phyloP scores from a whole-genome alignment of 495 filamentous ascomycete species.

The Astrothelium subdiscretum region DNA sequence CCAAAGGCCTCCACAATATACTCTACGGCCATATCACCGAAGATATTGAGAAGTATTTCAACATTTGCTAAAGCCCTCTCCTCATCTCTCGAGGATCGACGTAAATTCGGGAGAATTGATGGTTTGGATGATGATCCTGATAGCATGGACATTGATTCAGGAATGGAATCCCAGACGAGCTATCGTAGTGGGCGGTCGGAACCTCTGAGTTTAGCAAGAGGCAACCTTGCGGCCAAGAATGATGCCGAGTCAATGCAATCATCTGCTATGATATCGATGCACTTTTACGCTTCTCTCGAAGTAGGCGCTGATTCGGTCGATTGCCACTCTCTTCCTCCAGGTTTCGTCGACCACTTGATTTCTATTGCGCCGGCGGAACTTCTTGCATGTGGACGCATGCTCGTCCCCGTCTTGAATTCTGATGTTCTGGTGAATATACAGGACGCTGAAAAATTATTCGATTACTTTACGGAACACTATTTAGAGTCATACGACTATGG shows the following conservation, averaged over 20 bases:
- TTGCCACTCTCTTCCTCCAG: conserved; percentile 5
- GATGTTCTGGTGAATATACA: conserved; percentile 32
- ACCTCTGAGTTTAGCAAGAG: conserved; percentile 31
- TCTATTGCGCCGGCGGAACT: conserved; percentile 48
- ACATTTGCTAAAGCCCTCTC: not conserved
- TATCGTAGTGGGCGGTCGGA: conserved; percentile 29
- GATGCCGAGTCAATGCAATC: conserved; percentile 38
- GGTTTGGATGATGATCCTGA: conserved; percentile 33
- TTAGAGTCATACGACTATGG: conserved; percentile 53
- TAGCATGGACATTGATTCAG: conserved; percentile 70
- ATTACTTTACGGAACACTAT: conserved; percentile 45
- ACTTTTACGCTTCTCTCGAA: conserved; percentile 9
- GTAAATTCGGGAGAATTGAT: conserved; percentile 19
- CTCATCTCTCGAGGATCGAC: conserved; percentile 33
- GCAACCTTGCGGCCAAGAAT: conserved; percentile 35
- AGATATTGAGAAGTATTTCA: not conserved
- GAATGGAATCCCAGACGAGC: conserved; percentile 46
- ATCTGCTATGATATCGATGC: conserved; percentile 13
- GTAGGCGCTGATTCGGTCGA: not conserved
- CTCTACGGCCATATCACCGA: not conserved
- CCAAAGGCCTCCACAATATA: not conserved
- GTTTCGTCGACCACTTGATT: conserved; percentile 47
- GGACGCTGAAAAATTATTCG: conserved; percentile 34
- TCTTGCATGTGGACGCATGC: conserved; percentile 42
- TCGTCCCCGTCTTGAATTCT: conserved; percentile 37